Percentiles rank a stretch among this genome's conserved stretches.
phyloP scores from a whole-genome alignment of 495 filamentous ascomycete genomes.

The Hypomontagnella submonticulosa region DNA sequence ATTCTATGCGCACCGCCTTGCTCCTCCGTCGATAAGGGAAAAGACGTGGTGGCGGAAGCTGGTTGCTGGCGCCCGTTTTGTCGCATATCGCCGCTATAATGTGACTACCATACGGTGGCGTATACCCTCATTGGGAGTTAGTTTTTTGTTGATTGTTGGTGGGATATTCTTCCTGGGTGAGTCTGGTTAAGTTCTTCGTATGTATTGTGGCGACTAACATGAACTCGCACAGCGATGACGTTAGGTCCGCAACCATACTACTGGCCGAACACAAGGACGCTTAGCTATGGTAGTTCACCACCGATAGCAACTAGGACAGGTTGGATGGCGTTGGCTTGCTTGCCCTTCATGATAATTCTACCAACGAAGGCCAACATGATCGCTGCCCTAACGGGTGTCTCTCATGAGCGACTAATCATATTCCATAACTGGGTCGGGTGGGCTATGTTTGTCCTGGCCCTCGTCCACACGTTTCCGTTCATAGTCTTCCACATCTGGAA shows the following conservation, averaged over 20 bases:
- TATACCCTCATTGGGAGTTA: conserved; percentile 57
- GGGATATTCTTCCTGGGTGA: conserved; percentile 60
- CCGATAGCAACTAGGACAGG: conserved; percentile 64
- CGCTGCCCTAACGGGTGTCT: conserved; percentile 62
- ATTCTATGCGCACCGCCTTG: conserved; percentile 44
- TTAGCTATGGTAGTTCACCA: conserved; percentile 60
- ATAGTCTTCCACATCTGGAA: conserved; percentile 62
- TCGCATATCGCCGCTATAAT: conserved; percentile 56
- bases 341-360: conserved; percentile 63
- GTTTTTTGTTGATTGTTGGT: conserved; percentile 54
- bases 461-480: conserved; percentile 69
- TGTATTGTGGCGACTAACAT: conserved; percentile 3
- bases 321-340: conserved; percentile 62
- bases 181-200: conserved; percentile 13
- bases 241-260: conserved; percentile 66
- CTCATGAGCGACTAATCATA: conserved; percentile 66
- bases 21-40: conserved; percentile 23
- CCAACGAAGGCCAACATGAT: conserved; percentile 56
- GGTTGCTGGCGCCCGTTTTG: conserved; percentile 31
- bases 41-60: conserved; percentile 28
- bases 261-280: conserved; percentile 60
- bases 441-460: conserved; percentile 63
- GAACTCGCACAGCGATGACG: conserved; percentile 53
- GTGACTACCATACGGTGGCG: conserved; percentile 52
- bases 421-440: conserved; percentile 66